Base-by-base conservation (phyloP, 2,329 filamentous ascomycete genomes). In the Sclerotinia minor region DNA sequence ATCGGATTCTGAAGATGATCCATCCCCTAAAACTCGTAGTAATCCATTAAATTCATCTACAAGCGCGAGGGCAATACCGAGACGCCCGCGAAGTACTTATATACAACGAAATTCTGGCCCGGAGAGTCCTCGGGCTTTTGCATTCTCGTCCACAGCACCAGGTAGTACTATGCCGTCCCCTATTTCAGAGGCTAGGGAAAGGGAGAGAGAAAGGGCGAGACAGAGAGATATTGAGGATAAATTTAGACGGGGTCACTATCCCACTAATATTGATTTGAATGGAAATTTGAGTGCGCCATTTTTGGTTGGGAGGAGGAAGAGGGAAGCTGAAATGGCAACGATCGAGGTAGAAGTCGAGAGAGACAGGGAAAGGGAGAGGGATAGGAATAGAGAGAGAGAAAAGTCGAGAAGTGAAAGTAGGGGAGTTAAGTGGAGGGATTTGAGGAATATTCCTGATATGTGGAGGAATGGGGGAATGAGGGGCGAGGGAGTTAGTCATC, bases 331-430 rank as follows among this genome's bases (percentile, higher is more conserved):
- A 1, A 74, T 72, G 11, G 70, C 74, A 3, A 73, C 73, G 1
- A 76, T 75, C 41, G 45, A 76, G 38, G 55, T 73, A 5, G 38
- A 41, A 15, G 5, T 41, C 9, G 50, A 77, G 11, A 79, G 81
- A 6, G 72, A 79, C 15, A 79, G 63, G 21, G 64, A 67, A 38
- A 64, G 68, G 29, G 67, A 49, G 52, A 65, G 65, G 8, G 71
- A 72, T 60, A 65, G 65, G 8, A 70, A 72, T 60, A 75, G 79
- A 15, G 80, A 82, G 35, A 75, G 79, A 11, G 79, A 64, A 26
- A 66, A 66, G 63, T 68, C 53, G 11, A 70, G 58, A 35, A 65
- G 65, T 60, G 32, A 47, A 44, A 52, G 15, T 55, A 41, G 71
- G 65, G 47, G 55, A 19, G 32, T 63, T 8, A 58, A 63, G 26